Evolutionary conservation across 208 protist species (phyloP), one percentile per base, ranked within the genome.

Genomic region (Angomonas ambiguus): DNA sequence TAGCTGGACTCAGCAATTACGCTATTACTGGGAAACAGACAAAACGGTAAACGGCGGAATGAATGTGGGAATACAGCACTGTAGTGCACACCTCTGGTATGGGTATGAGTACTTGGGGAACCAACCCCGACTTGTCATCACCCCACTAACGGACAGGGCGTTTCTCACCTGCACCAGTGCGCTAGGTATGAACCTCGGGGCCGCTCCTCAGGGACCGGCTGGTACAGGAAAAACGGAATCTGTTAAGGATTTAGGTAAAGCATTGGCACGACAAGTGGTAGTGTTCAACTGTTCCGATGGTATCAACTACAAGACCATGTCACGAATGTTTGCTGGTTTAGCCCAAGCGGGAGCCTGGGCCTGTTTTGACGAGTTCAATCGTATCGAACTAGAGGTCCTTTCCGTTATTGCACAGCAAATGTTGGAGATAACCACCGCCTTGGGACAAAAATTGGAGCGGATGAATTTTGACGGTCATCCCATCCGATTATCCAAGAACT

Each of bases 311-410:
- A 94, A 90, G 71, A 97, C 91, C 28, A 96, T 98, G 92, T 96
- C 93, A 38, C 92, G 95, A 67, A 98, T 98, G 89, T 98, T 97
- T 78, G 95, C 97, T 51, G 97, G 97, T 13, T 77, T 98, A 10
- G 93, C 95, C 6, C 94, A 97, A 68, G 91, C 95, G 22, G 94
- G 95, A 62, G 91, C 94, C 65, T 99, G 94, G 94, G 94, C 94
- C 22, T 98, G 96, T 79, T 98, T 99, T 68, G 97, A 99, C 67
- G 97, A 99, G 81, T 98, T 98, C 85, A 99, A 98, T 75, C 86
- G 97, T 67, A 98, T 98, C 58, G 92, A 96, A 72, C 80, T 98
- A 16, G 97, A 98, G 80, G 97, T 99, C 67, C 86, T 98, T 13
- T 98, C 97, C 51, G 97, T 98, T 30, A 92, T 98, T 71, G 94